Base-by-base conservation (phyloP, 768 basidiomycete genomes). In the Trametes elegans region DNA sequence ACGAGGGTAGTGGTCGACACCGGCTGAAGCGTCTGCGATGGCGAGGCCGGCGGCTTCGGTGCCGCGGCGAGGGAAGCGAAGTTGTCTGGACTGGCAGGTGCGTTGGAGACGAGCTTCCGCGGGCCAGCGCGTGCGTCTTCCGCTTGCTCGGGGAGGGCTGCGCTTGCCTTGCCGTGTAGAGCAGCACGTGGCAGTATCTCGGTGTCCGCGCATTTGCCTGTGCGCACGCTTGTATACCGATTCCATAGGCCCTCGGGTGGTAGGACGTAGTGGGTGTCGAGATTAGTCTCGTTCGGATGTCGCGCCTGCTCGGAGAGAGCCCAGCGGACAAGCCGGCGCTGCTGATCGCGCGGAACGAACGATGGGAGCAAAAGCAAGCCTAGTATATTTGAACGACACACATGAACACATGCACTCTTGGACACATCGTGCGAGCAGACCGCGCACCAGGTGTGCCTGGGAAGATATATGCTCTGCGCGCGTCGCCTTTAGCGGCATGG, bases 281-380 rank as follows among this genome's bases (percentile, higher is more conserved):
- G 84, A 62, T 93, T 96, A 0, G 92, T 95, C 51, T 89, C 86
- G 66, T 97, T 97, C 0, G 93, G 91, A 32, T 77, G 70, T 3
- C 78, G 76, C 1, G 94, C 88, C 62, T 95, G 92, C 18, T 87
- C 79, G 9, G 75, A 65, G 7, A 99, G 80, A 21, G 90, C 81
- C 81, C 90, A 89, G 50, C 71, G 71, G 23, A 90, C 77, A 5
- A 98, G 79, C 1, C 77, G 67, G 21, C 83, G 79, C 66, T 98
- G 96, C 32, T 83, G 76, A 16, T 71, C 64, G 0, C 72, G 72
- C 2, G 84, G 73, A 16, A 97, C 64, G 64, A 87, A 93, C 0
- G 77, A 76, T 10, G 96, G 94, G 5, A 99, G 70, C 19, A 97
- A 68, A 18, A 98, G 87, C 24, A 98, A 81, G 18, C 95, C 95